Conservation (phyloP, 306 rosid species). For the Arachis stenosperma region DNA sequence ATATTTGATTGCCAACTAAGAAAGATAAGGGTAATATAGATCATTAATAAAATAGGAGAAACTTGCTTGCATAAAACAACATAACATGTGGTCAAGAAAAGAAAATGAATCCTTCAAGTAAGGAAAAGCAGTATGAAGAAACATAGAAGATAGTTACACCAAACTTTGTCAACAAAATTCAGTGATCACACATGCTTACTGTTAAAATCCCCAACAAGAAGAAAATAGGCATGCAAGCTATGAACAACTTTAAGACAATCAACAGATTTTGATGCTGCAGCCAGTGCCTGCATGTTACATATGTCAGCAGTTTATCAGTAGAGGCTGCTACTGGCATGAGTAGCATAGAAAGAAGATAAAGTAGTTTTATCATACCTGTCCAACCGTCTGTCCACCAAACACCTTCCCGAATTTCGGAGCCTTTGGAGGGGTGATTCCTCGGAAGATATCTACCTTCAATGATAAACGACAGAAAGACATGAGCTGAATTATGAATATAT, state of each 20-base stretch:
- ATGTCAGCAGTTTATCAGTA: constrained; percentile 35
- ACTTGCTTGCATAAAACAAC: constrained; percentile 5
- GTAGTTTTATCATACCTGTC: constrained; percentile 68
- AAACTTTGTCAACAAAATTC: constrained; percentile 31
- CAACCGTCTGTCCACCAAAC: constrained; percentile 90
- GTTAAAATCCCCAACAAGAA: constrained; percentile 82
- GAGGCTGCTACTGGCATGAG: constrained; percentile 30
- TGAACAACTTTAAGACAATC: constrained; percentile 86
- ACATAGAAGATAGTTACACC: constrained; percentile 8
- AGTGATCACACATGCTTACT: constrained; percentile 59
- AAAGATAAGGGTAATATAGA: constrained; percentile 7
- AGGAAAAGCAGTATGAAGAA: constrained; percentile 4
- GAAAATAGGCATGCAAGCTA: constrained; percentile 88
- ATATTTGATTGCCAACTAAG: constrained; percentile 3
- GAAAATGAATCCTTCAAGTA: constrained; percentile 19
- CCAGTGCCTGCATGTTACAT: constrained; percentile 73
- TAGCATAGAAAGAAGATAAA: constrained; percentile 28
- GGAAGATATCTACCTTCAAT: constrained; percentile 76
- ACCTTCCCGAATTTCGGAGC: constrained; percentile 92
- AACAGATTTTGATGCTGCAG: constrained; percentile 97
- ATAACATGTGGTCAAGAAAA: constrained; percentile 23
- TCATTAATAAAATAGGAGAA: constrained; percentile 17
- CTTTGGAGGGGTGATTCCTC: constrained; percentile 76
- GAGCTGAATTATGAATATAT: constrained; percentile 20
- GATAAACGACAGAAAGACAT: constrained; percentile 33